Evolutionary conservation across 768 basidiomycete genomes (phyloP), one percentile per base, ranked within the genome.

Genomic region (Kwoniella mangroviensis): DNA sequence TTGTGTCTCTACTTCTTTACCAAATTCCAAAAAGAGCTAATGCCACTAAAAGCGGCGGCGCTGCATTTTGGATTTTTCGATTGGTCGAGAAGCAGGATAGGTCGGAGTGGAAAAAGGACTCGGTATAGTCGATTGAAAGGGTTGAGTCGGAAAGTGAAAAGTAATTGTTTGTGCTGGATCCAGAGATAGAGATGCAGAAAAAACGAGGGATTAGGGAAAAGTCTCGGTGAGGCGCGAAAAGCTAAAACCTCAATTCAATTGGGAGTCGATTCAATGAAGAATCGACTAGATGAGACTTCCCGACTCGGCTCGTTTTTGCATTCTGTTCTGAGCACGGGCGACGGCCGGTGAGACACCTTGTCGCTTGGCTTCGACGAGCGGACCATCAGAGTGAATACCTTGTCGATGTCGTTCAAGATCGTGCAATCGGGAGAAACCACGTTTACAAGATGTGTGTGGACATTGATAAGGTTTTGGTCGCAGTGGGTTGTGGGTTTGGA

Each of bases 351-450:
- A 53, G 52, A 83, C 81, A 41, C 78, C 78, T 24, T 80, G 72
- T 53, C 70, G 71, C 65, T 83, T 83, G 40, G 81, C 81, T 65
- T 79, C 79, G 65, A 79, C 75, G 21, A 82, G 70, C 26, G 82
- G 82, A 22, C 82, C 82, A 65, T 83, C 82, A 51, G 74, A 74
- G 68, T 83, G 82, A 70, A 81, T 81, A 52, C 82, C 82, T 68
- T 83, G 82, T 56, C 81, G 86, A 82, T 98, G 94, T 52, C 94
- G 90, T 13, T 92, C 92, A 9, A 98, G 85, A 79, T 98, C 94
- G 80, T 98, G 94, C 84, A 96, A 92, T 75, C 95, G 90, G 73
- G 92, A 93, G 84, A 98, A 98, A 21, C 92, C 92, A 65, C 94
- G 90, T 42, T 90, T 91, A 72, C 94, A 98, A 2, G 89, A 88